Percentiles rank a stretch among this genome's conserved stretches.
Conservation (phyloP, 352 stramenopile species). For the Hyaloperonospora arabidopsidis region DNA sequence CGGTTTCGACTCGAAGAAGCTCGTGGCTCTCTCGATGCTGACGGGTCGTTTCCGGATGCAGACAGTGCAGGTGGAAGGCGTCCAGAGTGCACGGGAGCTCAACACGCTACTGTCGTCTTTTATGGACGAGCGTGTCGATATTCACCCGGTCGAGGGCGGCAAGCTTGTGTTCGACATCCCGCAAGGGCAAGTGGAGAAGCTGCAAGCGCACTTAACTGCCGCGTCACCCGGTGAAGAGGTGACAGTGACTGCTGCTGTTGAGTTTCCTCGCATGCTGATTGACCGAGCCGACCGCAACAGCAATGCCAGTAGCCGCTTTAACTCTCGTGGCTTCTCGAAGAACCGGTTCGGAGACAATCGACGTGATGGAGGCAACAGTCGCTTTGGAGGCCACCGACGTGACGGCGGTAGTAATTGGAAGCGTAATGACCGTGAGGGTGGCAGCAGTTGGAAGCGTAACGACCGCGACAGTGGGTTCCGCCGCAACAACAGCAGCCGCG, state of each 20-base stretch:
- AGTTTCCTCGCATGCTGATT: conserved; percentile 54
- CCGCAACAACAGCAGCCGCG: conserved; percentile 14
- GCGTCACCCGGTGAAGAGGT: conserved; percentile 25
- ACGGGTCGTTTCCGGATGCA: conserved; percentile 55
- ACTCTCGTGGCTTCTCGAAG: conserved; percentile 30
- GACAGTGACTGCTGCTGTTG: conserved; percentile 35
- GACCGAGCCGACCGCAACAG: conserved; percentile 23
- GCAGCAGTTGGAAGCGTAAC: conserved; percentile 23
- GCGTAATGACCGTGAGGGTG: conserved; percentile 21
- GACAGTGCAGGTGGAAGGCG: conserved; percentile 54
- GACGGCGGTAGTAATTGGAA: conserved; percentile 20
- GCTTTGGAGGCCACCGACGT: conserved; percentile 21
- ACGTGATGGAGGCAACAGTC: conserved; percentile 16
- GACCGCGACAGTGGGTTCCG: conserved; percentile 18
- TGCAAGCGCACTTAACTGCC: conserved; percentile 39
- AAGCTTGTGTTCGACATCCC: conserved; percentile 69
- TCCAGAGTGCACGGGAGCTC: conserved; percentile 40
- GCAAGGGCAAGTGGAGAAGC: conserved; percentile 35
- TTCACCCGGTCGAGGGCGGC: conserved; percentile 45
- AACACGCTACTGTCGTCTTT: conserved; percentile 38
- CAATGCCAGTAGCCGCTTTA: conserved; percentile 22
- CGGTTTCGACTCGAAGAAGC: conserved; percentile 65
- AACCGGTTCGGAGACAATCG: conserved; percentile 24
- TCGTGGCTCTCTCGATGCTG: conserved; percentile 68
- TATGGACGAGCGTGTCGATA: conserved; percentile 37